Conservation (phyloP, 2,329 filamentous ascomycete genomes). For the Tolypocladium pustulatum region DNA sequence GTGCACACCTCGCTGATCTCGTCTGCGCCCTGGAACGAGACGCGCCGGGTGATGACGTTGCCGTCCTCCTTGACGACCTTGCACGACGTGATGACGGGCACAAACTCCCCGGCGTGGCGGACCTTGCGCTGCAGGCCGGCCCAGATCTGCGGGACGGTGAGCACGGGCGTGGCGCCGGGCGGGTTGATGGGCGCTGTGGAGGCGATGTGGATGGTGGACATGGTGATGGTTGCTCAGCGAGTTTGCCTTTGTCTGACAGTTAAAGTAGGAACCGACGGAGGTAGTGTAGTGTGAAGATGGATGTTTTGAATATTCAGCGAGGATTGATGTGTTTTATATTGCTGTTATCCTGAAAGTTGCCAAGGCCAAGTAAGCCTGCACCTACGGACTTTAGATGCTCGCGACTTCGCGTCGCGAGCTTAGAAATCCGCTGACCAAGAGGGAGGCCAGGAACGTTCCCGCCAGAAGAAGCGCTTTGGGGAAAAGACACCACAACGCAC, state of each 20-base stretch:
- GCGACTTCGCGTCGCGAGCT: not conserved
- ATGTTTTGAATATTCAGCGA: not conserved
- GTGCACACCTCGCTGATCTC: constrained; percentile 18
- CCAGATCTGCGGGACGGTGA: constrained; percentile 16
- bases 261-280: not conserved
- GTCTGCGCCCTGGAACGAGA: constrained; percentile 10
- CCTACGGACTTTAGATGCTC: not conserved
- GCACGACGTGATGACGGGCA: constrained; percentile 10
- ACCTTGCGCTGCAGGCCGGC: constrained; percentile 17
- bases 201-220: constrained; percentile 6
- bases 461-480: too few relatives aligned
- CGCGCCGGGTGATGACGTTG: constrained; percentile 9
- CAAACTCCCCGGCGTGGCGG: constrained; percentile 16
- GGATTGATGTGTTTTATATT: not conserved
- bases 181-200: constrained; percentile 19
- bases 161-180: constrained; percentile 1
- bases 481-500: too few relatives aligned
- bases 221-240: not conserved
- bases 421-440: not conserved
- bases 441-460: not conserved
- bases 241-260: not conserved
- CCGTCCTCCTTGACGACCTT: not conserved
- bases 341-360: not conserved
- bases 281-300: not conserved
- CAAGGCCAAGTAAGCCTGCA: not conserved